Base-by-base conservation (phyloP, 345 rosid genomes). In the Psidium friedrichsthalianum region DNA sequence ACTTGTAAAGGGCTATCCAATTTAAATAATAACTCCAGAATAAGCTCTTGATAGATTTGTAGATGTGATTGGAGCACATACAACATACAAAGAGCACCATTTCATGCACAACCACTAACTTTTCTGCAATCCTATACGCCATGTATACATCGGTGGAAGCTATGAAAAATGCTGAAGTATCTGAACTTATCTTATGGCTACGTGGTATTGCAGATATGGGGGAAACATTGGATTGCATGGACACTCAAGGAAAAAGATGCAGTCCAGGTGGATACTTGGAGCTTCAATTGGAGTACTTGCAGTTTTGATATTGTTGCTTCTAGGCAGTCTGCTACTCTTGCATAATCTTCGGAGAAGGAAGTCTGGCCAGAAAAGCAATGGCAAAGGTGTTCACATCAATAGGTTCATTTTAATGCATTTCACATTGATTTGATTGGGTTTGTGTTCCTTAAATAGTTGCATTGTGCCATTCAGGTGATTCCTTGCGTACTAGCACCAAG, bases 221-320 rank as follows among this genome's bases (percentile, higher is more conserved):
- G 87, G 89, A 58, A 95, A 98, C 88, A 94, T 90, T 76, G 90
- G 92, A 86, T 92, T 98, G 42, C 95, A 90, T 76, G 90, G 91
- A 74, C 90, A 85, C 82, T 86, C 89, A 86, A 84, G 88, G 83
- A 87, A 64, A 83, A 95, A 91, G 87, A 69, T 64, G 84, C 96
- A 32, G 25, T 86, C 88, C 74, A 87, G 87, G 90, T 86, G 91
- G 90, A 93, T 94, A 86, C 83, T 94, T 15, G 99, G 98, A 87
- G 85, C 82, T 86, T 92, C 93, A 56, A 85, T 94, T 56, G 95
- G 92, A 53, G 88, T 90, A 59, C 88, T 95, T 64, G 89, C 90
- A 84, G 59, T 90, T 90, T 82, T 96, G 16, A 83, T 94, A 64
- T 84, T 93, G 83, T 87, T 96, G 86, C 78, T 92, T 53, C 85